Evolutionary conservation across 2,329 filamentous ascomycete genomes (phyloP).

Genomic region (Colletotrichum lentis): DNA sequence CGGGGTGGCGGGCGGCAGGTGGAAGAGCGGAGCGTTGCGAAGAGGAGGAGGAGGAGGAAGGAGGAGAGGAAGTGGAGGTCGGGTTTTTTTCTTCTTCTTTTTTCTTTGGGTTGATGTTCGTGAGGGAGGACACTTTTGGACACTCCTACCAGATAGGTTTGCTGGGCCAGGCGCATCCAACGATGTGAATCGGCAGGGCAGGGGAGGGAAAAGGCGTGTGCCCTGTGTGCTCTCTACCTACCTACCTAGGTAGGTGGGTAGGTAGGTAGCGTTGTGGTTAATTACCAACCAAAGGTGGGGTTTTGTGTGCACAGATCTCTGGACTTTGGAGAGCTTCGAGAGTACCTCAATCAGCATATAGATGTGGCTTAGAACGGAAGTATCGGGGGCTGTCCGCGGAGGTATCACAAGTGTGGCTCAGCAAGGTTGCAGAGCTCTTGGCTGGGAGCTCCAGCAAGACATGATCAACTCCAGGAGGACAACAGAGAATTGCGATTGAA

Average conservation of each 20-base stretch:
- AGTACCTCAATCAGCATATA: background rate
- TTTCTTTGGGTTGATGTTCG: conserved; percentile 27
- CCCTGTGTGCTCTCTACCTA: too few relatives aligned
- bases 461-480: background rate
- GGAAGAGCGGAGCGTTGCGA: conserved; percentile 23
- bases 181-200: conserved; percentile 15
- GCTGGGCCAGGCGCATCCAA: conserved; percentile 20
- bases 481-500: conserved; percentile 25
- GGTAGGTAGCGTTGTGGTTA: too few relatives aligned
- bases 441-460: conserved; percentile 14
- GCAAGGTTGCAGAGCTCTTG: conserved; percentile 28
- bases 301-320: conserved; percentile 8
- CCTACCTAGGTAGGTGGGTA: too few relatives aligned
- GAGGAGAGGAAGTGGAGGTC: conserved; percentile 16
- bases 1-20: conserved; percentile 9
- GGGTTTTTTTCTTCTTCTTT: conserved; percentile 22
- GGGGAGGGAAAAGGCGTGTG: too few relatives aligned
- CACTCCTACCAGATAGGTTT: background rate
- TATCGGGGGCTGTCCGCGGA: background rate
- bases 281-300: conserved; percentile 27
- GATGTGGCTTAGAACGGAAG: background rate
- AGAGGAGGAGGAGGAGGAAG: conserved; percentile 13
- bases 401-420: background rate
- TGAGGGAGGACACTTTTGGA: conserved; percentile 23
- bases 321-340: conserved; percentile 23